phyloP scores from a whole-genome alignment of 768 basidiomycete genomes.

The Lactarius trivialis region DNA sequence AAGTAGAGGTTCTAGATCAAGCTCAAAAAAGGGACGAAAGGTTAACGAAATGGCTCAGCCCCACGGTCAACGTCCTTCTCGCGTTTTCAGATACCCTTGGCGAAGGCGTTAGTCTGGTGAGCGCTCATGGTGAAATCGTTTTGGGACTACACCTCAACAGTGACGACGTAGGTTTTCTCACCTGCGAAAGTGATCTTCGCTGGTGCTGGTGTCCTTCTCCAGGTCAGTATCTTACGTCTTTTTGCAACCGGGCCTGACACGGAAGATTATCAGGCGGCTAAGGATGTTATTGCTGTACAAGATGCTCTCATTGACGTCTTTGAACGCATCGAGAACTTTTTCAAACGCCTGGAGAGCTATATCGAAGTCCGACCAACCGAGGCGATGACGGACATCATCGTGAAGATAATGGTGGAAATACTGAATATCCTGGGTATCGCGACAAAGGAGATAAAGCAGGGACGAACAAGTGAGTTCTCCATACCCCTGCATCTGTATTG shows the following conservation, averaged over 20 bases:
- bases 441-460: constrained; percentile 1
- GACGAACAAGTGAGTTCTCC: neutral
- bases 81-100: neutral
- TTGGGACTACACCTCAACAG: neutral
- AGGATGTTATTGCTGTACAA: neutral
- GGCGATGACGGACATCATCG: neutral
- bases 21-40: neutral
- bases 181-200: neutral
- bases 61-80: neutral
- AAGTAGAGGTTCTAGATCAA: neutral
- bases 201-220: neutral
- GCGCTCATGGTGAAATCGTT: neutral
- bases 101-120: neutral
- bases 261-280: neutral
- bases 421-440: neutral
- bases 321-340: neutral
- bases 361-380: neutral
- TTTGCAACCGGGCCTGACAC: neutral
- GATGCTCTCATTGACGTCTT: neutral
- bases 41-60: neutral
- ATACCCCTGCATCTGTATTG: too few relatives aligned
- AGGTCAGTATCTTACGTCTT: neutral
- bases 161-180: neutral
- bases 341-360: neutral
- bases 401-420: neutral